Base-by-base conservation (phyloP, 768 basidiomycete genomes). In the Leccinum incarnatum region DNA sequence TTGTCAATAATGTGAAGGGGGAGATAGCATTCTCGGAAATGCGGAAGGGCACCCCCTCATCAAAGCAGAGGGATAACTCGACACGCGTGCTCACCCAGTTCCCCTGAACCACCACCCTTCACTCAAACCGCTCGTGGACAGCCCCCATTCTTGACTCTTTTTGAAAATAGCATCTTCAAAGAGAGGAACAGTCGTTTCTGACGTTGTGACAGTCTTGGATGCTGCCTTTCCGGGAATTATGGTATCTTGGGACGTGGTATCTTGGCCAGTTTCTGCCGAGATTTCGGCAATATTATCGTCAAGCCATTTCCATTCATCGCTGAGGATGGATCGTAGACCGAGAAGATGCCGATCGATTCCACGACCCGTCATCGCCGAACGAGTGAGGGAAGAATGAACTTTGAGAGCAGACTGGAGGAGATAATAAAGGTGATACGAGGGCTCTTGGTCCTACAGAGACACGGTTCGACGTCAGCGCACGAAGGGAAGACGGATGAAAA, bases 261-360 rank as follows among this genome's bases (percentile, higher is more conserved):
- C 51, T 40, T 61, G 48, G 25, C 25, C 49, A 23, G 32, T 29
- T 6, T 61, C 45, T n/a, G 51, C 29, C 3, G 47, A 46, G 7
- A 36, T 51, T 46, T 56, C 21, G 19, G 50, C 14, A 46, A 53
- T 40, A n/a, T 40, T 40, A 10, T 55, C 12, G 49, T 71, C 69
- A 6, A 72, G 66, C 68, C 70, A 69, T 11, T 56, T 60, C 66
- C 66, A 68, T 54, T 72, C 68, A 30, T 66, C 58, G 11, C 77
- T 75, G 8, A 94, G 76, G 72, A 92, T 79, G 29, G 86, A 79
- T 25, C 81, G 83, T 21, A 96, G 80, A 6, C 93, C 94, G 62
- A 95, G 85, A n/a, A 96, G 79, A 72, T 97, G 95, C 21, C 95
- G 83, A 67, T 98, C 95, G 64, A 92, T 88, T 3, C 94, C 95